Base-by-base conservation (phyloP, 257 asterid genomes). In the Knoxia roxburghii region DNA sequence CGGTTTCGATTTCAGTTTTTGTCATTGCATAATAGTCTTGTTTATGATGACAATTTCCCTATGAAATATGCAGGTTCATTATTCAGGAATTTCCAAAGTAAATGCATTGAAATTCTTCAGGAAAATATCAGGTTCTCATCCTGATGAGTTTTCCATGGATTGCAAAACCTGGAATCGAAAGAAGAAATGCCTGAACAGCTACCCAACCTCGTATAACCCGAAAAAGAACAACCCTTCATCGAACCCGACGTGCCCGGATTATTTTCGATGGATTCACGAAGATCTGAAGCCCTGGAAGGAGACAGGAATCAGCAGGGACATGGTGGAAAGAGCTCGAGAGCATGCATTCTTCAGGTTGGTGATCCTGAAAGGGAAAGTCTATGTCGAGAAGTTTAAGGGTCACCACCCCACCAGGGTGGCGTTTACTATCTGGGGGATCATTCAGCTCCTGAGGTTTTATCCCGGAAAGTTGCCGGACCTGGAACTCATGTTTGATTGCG, bases 401-500 rank as follows among this genome's bases (percentile, higher is more conserved):
- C 29, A 65, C 0, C 21, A 54, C 1, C 77, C 69, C 10, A 62
- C 41, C 26, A 67, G 83, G 17, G 77, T 24, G 13, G 9, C 70
- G 35, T 54, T 78, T 11, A 70, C 83, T 1, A 55, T 71, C 32
- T 78, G 83, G 83, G 83, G 83, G 2, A 61, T 74, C 29, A 13
- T 63, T 15, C 83, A 78, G 71, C 65, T 78, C 20, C 58, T 74
- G 20, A 61, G 76, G 43, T 27, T 21, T 52, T 78, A 78, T 10
- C 79, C 83, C 7, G 83, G 80, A 23, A 56, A 40, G 35, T 15
- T 78, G 26, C 79, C 82, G 17, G 65, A 78, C 43, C 20, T 78
- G 39, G 82, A 78, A 27, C 20, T 78, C 23, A 74, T 78, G 82
- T 78, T 78, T 52, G 77, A 74, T 2, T 54, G 72, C 40, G 79